These are phyloP conservation scores for Populus alba DNA, from an alignment of 345 rosid species.

Conservation along the genomic window DNA sequence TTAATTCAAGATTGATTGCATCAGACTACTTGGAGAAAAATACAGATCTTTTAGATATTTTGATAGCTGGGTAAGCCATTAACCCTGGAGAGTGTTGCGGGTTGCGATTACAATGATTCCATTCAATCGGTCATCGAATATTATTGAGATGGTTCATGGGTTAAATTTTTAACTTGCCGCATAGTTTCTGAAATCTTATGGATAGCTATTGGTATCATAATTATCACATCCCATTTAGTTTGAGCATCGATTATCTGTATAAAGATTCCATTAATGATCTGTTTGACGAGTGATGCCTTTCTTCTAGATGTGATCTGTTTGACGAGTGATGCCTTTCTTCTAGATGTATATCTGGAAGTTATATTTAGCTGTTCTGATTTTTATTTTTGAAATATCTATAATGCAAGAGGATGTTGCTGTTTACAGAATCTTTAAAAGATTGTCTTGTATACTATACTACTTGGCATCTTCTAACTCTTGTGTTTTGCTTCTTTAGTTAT, in stretches of 20 bases:
- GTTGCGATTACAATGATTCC: not conserved
- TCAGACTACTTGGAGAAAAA: constrained; percentile 89
- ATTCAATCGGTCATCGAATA: not conserved
- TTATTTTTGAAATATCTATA: not conserved
- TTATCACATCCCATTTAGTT: not conserved
- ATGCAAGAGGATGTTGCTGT: not conserved
- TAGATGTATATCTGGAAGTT: not conserved
- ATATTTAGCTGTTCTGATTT: not conserved
- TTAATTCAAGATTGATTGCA: constrained; percentile 80
- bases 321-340: not conserved
- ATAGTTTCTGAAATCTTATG: not conserved
- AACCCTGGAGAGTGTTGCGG: not conserved
- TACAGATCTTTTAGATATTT: constrained; percentile 75
- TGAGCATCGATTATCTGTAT: not conserved
- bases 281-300: not conserved
- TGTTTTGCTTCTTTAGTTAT: constrained; percentile 47
- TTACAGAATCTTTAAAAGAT: not conserved
- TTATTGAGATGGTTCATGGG: not conserved
- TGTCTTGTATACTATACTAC: not conserved
- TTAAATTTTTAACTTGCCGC: not conserved
- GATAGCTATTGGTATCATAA: not conserved
- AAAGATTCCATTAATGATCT: not conserved
- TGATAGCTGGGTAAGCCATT: constrained; percentile 65
- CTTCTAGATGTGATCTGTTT: not conserved
- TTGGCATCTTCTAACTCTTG: constrained; percentile 14